Base-by-base conservation (phyloP, 2,329 filamentous ascomycete species). In the Trichoderma atrobrunneum region DNA sequence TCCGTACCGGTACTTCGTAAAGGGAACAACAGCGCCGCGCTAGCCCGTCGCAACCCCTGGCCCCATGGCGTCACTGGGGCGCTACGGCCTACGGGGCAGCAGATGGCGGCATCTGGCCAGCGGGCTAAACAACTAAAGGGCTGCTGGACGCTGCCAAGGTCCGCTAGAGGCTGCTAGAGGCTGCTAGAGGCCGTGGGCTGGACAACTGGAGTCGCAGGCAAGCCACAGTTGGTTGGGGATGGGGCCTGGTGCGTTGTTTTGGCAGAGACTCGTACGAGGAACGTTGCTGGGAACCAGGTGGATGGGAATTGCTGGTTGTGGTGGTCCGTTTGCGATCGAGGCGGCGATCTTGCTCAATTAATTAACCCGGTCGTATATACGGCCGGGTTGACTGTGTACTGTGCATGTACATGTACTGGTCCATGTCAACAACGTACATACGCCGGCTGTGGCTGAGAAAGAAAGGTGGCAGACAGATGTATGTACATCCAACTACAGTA, bases 31-130 rank as follows among this genome's bases (percentile, higher is more conserved):
- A 24, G 11, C 48, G 21, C 57, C 30, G 21, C 57, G 30, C 57
- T 69, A 70, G 70, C 66, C 60, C 68, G 70, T 72, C 66, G 70
- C 70, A 72, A 61, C 70, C 73, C 74, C 74, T 74, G 73, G 73
- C 74, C 54, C 69, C 69, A 78, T 77, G 74, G 76, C 76, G 75
- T 76, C 76, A 73, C 74, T 74, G 72, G 66, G 71, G 60, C 67
- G 67, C 67, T 59, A 70, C 30, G 28, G n/a, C 26, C 24, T 12
- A 60, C 57, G 68, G 70, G 71, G 64, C 56, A 61, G 66, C 36
- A 63, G 71, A 67, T 71, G 60, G 68, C 67, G 65, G 66, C 66
- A 68, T 68, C 51, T 70, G 32, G 56, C 39, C 32, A 61, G 68
- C 59, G 60, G 59, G 32, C 68, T 48, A 64, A 3, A 43, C 26